These are phyloP conservation scores for Avicennia marina DNA, from an alignment of 257 asterid genomes.

Conservation along the genomic window DNA sequence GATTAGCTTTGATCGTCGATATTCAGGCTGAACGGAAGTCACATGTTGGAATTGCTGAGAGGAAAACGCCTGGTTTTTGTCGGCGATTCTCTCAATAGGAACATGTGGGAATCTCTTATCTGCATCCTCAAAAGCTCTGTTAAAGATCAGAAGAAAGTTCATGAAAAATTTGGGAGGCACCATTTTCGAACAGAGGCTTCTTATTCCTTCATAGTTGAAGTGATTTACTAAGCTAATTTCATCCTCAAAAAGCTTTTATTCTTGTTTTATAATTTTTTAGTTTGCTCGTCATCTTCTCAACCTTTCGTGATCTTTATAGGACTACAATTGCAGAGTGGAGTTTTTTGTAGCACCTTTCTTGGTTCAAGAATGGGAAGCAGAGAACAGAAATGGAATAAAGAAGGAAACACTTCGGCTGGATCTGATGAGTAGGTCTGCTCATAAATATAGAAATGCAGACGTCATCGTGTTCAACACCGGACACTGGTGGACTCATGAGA, in stretches of 20 bases:
- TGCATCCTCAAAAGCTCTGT: constrained; percentile 56
- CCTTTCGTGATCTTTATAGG: constrained; percentile 25
- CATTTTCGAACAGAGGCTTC: constrained; percentile 52
- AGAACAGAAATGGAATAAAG: constrained; percentile 36
- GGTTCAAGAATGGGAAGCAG: constrained; percentile 63
- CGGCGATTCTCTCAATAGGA: constrained; percentile 73
- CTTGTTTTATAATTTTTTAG: no score
- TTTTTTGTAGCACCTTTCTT: constrained; percentile 61
- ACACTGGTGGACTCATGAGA: constrained; percentile 92
- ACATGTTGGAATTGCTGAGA: constrained; percentile 56
- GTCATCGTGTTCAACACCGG: constrained; percentile 69
- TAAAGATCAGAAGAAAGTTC: constrained; percentile 48
- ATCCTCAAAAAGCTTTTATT: background rate
- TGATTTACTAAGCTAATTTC: constrained; percentile 18
- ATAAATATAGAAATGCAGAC: constrained; percentile 50
- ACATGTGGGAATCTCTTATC: constrained; percentile 83
- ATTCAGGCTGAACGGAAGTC: no score
- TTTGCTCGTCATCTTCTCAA: no score
- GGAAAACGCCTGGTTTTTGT: constrained; percentile 62
- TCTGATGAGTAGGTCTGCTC: constrained; percentile 42
- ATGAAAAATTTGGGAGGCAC: constrained; percentile 51
- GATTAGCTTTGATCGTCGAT: no score
- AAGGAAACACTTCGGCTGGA: constrained; percentile 76
- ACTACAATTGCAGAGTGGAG: constrained; percentile 61
- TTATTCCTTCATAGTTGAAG: constrained; percentile 56